Evolutionary conservation across 148 eudicot species (phyloP).

Genomic region (Vaccinium darrowii): DNA sequence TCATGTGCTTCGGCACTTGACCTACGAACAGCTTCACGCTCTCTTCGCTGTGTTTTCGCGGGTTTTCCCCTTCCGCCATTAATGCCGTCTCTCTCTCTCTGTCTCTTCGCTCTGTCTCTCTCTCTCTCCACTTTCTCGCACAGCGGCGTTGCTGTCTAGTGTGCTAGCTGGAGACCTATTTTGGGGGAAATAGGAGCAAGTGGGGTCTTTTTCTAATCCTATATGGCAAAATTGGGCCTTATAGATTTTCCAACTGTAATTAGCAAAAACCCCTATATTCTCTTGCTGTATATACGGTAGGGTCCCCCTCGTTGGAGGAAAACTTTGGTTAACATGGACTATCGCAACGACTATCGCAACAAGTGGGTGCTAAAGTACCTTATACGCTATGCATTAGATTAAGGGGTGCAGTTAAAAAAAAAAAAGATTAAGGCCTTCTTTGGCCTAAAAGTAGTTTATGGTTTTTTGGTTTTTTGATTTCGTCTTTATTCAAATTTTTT

Average conservation of each 20-base stretch:
- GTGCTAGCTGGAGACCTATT: constrained; percentile 32
- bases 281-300: background rate
- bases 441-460: too few species aligned
- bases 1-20: constrained; percentile 86
- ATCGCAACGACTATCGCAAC: too few species aligned
- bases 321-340: too few species aligned
- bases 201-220: constrained; percentile 15
- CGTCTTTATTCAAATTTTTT: too few species aligned
- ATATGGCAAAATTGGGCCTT: constrained; percentile 54
- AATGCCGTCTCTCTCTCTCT: constrained; percentile 30
- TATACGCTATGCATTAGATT: too few species aligned
- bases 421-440: too few species aligned
- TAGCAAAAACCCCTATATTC: background rate
- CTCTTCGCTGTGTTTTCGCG: constrained; percentile 52
- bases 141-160: constrained; percentile 19
- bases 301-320: background rate
- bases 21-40: constrained; percentile 94
- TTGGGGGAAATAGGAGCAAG: constrained; percentile 23
- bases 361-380: too few species aligned
- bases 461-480: too few species aligned
- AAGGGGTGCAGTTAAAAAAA: too few species aligned
- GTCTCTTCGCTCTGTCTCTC: background rate
- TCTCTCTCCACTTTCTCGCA: constrained; percentile 19
- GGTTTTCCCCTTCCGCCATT: constrained; percentile 53
- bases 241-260: constrained; percentile 7